Evolutionary conservation across 805 yeast genomes (phyloP), one percentile per base, ranked within the genome.

Genomic region (Wickerhamomyces hampshirensis): DNA sequence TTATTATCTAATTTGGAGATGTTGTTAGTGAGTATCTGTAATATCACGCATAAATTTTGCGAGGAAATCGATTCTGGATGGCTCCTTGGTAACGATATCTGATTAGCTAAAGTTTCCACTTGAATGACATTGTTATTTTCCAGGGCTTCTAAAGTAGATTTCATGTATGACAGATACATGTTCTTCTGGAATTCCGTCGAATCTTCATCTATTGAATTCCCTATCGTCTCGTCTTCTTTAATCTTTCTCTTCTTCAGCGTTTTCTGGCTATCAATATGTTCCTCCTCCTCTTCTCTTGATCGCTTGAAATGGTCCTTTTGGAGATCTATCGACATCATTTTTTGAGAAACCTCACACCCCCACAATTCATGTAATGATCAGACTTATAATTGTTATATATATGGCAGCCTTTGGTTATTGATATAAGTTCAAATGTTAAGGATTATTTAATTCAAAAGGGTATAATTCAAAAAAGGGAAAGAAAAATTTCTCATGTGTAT

Each of bases 131-230:
- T 84, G 23, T 66, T 69, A 64, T 70, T 73, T 38, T 81, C 88
- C 50, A 84, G 63, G 35, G 81, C 73, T 33, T 78, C 84, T 44
- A 86, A 61, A 21, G 91, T 93, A 35, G 84, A 70, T 46, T 71
- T 70, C 24, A 84, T 76, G 51, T 72, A 72, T 28, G 71, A 55
- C 26, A 51, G 43, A 46, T 62, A 66, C 58, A 65, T 54, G 31
- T 60, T 59, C 26, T 55, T 40, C 7, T 65, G 60, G 37, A 65
- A 60, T 30, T 38, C 43, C 11, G 19, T 30, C 10, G 33, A 14
- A 18, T 16, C 34, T 26, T 34, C 35, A 19, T 36, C 37, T 4
- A 33, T 28, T 24, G 37, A 23, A 26, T 18, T 23, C 24, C 11
- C n/a, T 15, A 5, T 19, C 23, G 9, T 26, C 18, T 11, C 14